These are phyloP conservation scores for Boletus edulis DNA, from an alignment of 768 basidiomycete genomes.

Conservation along the genomic window DNA sequence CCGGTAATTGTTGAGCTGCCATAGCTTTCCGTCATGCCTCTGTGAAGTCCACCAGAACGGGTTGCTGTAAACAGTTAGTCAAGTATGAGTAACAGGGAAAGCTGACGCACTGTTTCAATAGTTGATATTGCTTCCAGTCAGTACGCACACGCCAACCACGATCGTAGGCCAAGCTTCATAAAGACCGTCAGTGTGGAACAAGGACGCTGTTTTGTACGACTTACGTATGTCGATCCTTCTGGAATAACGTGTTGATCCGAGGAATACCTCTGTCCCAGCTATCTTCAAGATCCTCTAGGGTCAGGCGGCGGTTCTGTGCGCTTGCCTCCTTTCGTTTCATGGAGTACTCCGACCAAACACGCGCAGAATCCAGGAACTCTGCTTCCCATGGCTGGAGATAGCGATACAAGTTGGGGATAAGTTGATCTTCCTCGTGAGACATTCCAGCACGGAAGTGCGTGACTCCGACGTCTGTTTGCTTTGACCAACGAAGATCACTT, in stretches of 20 bases:
- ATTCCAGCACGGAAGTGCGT: constrained; percentile 99
- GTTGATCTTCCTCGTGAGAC: constrained; percentile 92
- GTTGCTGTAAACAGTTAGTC: constrained; percentile 52
- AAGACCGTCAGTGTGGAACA: not conserved
- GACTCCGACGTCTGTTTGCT: constrained; percentile 96
- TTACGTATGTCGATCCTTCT: constrained; percentile 93
- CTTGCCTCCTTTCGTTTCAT: constrained; percentile 99
- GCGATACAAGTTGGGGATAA: constrained; percentile 96
- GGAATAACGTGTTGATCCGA: constrained; percentile 98
- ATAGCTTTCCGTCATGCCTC: constrained; percentile 92
- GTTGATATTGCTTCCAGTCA: constrained; percentile 97
- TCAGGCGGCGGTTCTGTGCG: constrained; percentile 94
- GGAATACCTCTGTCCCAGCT: constrained; percentile 99
- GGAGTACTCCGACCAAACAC: constrained; percentile 99
- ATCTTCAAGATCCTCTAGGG: constrained; percentile 96
- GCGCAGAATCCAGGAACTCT: constrained; percentile 95
- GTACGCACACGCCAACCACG: constrained; percentile 98
- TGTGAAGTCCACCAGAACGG: constrained; percentile 99
- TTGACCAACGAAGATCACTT: constrained; percentile 96
- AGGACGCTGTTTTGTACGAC: constrained; percentile 18
- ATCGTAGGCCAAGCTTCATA: constrained; percentile 82
- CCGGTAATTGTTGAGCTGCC: constrained; percentile 98
- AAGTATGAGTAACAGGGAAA: not conserved
- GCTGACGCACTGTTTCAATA: constrained; percentile 75
- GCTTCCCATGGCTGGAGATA: constrained; percentile 98